Conservation (phyloP, 306 rosid genomes). For the Cucurbita pepo region DNA sequence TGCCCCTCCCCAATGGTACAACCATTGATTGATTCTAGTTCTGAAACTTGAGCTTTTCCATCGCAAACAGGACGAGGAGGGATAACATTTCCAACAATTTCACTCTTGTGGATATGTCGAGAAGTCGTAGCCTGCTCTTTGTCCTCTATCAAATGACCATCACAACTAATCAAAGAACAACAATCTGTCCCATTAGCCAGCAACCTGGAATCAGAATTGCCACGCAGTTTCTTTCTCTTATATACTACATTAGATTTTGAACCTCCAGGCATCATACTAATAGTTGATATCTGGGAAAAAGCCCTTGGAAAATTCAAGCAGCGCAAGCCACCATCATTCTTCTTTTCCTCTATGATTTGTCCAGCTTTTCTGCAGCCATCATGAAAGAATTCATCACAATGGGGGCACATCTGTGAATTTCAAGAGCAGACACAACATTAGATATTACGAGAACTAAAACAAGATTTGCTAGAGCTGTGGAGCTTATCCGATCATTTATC, state of each 20-base stretch:
- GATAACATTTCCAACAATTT: conserved; percentile 16
- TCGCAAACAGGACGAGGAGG: conserved; percentile 13
- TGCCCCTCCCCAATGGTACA: conserved; percentile 7
- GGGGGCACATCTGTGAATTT: conserved; percentile 65
- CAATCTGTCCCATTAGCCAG: conserved; percentile 17
- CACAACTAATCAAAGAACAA: conserved; percentile 35
- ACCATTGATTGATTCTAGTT: conserved; percentile 8
- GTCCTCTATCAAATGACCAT: conserved; percentile 22
- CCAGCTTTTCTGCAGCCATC: conserved; percentile 38
- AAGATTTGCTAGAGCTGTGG: not conserved
- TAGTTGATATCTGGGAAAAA: conserved; percentile 32
- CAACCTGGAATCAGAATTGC: conserved; percentile 14
- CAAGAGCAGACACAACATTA: conserved; percentile 30
- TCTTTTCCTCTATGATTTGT: conserved; percentile 23
- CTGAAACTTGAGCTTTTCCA: conserved; percentile 7
- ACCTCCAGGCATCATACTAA: conserved; percentile 35
- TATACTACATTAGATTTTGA: conserved; percentile 36
- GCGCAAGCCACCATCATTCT: conserved; percentile 24
- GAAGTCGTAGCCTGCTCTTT: conserved; percentile 27
- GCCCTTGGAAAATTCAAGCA: conserved; percentile 23
- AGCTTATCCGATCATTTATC: not conserved
- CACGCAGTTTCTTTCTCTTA: conserved; percentile 46
- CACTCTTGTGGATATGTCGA: conserved; percentile 24
- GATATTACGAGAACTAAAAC: not conserved
- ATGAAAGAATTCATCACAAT: conserved; percentile 25